A percentile compares a stretch with the other conserved stretches of the same genome.
Evolutionary conservation across 768 basidiomycete genomes (phyloP).

Genomic region (Austroboletus eburneus): DNA sequence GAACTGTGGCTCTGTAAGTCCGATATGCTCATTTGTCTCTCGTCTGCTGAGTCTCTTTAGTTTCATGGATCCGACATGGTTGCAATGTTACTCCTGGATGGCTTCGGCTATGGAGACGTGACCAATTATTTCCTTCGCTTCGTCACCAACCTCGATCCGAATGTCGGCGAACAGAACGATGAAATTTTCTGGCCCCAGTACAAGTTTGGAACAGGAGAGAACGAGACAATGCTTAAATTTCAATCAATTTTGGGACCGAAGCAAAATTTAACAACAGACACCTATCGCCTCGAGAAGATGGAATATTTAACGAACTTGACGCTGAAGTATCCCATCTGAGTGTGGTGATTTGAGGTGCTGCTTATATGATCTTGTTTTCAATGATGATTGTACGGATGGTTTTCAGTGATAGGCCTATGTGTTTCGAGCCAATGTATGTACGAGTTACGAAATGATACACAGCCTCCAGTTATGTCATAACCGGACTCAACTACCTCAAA

Average conservation of each 20-base stretch:
- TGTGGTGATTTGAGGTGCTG: no score
- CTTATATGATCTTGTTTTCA: no score
- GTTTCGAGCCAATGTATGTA: no score
- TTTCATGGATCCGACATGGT: slow-evolving; percentile 43
- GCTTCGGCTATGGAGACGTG: slow-evolving; percentile 41
- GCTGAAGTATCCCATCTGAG: slow-evolving; percentile 7
- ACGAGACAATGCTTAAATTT: slow-evolving; percentile 39
- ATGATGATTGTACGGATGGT: no score
- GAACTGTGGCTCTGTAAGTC: slow-evolving; percentile 41
- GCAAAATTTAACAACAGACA: slow-evolving; percentile 39
- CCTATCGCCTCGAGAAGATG: slow-evolving; percentile 39
- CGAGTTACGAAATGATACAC: no score
- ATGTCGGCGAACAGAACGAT: slow-evolving; percentile 23
- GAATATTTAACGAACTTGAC: slow-evolving; percentile 23
- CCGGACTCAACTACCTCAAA: slow-evolving; percentile 81
- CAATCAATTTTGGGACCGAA: slow-evolving; percentile 33
- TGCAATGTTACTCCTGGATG: no score
- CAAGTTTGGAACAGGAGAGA: slow-evolving; percentile 10
- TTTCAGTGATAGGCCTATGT: no score
- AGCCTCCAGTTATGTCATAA: no score
- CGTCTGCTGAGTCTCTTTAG: slow-evolving; percentile 17
- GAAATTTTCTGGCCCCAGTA: slow-evolving; percentile 45
- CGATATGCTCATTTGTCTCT: background rate
- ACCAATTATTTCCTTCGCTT: slow-evolving; percentile 31
- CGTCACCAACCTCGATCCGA: slow-evolving; percentile 33